Evolutionary conservation across 768 basidiomycete species (phyloP).

Genomic region (Boletus reticulatus): DNA sequence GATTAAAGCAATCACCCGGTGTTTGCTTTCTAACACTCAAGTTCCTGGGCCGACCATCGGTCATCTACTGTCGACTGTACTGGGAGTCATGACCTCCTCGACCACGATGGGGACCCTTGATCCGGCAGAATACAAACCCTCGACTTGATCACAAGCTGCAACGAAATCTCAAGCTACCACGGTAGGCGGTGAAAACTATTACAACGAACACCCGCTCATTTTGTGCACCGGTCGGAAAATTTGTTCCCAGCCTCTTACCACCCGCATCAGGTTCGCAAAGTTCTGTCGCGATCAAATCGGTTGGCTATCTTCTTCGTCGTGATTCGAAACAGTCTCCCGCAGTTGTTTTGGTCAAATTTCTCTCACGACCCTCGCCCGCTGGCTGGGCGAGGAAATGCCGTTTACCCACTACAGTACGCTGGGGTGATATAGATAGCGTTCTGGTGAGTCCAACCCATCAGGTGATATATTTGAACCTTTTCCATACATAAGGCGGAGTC

Average conservation of each 20-base stretch:
- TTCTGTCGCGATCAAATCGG: not conserved
- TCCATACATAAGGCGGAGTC: conserved; percentile 4
- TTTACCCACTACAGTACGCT: not conserved
- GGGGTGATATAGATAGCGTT: not conserved
- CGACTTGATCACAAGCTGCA: no score
- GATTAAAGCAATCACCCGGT: no score
- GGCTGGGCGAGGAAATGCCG: not conserved
- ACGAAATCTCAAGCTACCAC: no score
- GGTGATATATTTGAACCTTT: not conserved
- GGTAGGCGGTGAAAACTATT: no score
- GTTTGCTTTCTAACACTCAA: no score
- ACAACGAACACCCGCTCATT: no score
- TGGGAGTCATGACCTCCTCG: no score
- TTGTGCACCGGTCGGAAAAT: no score
- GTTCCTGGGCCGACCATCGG: no score
- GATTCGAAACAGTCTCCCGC: not conserved
- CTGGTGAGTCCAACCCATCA: not conserved
- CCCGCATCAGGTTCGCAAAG: not conserved
- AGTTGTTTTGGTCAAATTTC: not conserved
- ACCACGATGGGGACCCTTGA: no score
- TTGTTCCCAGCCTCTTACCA: not conserved
- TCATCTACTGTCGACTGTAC: no score
- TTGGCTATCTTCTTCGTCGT: not conserved
- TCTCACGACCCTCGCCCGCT: conserved; percentile 7
- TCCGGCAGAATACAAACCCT: no score